Evolutionary conservation across 1,139 yeast genomes (phyloP), one percentile per base, ranked within the genome.

Genomic region (Yamadazyma trypodendri): DNA sequence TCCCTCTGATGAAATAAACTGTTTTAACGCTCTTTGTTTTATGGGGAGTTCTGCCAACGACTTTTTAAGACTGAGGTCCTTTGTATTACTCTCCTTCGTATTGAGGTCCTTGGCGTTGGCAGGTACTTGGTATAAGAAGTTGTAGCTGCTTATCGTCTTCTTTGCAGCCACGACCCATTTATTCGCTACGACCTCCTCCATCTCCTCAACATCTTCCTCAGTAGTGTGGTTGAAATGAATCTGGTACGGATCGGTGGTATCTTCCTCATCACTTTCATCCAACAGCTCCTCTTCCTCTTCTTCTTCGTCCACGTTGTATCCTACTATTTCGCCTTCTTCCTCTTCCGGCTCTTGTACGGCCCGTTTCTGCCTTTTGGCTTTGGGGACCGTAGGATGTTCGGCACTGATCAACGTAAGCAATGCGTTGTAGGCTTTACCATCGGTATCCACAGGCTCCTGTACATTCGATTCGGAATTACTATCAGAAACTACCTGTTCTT

Each of bases 341-440:
- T 57, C 70, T 2, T 34, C 29, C 38, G 15, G 51, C 58, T 18
- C 55, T 56, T 3, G 50, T 61, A 21, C 49, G 52, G 18, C 28
- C 5, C 16, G 10, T 25, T 16, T 9, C 10, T 27, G 29, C 5
- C 6, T 61, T 5, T 61, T 62, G 17, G 57, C 66, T 17, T 52
- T 44, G 16, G 24, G 20, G 11, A 16, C 31, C 17, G 21, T 18
- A 8, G 16, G 17, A 34, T 68, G 77, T 36, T 81, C 87, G 2
- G 79, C 66, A 34, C 73, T 73, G 42, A 88, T 66, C 37, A 87
- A 69, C 0, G 94, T 83, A 54, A 89, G 63, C 37, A 89, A 65
- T 0, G 96, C 95, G 50, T 78, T 75, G 56, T 87, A 87, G 0
- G 94, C 92, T 55, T 72, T 68, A 7, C 70, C 69, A 9, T 13